These are phyloP conservation scores for Chalaropsis ovoidea DNA, from an alignment of 2,329 filamentous ascomycete genomes.

Conservation along the genomic window DNA sequence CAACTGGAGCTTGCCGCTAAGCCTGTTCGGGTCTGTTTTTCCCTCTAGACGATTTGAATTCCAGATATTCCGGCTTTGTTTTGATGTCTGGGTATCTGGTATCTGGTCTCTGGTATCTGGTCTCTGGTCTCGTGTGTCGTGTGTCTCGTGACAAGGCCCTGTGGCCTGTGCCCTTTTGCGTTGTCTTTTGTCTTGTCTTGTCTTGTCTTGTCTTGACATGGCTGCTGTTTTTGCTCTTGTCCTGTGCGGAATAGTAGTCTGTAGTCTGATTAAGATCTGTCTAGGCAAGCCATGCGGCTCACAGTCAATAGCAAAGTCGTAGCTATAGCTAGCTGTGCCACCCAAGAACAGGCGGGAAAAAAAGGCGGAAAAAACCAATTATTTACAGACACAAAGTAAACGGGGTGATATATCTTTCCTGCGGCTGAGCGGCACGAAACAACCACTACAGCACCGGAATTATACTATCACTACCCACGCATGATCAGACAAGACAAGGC, in stretches of 20 bases:
- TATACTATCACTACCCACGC: neutral
- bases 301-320: neutral
- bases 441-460: neutral
- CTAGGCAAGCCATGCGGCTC: neutral
- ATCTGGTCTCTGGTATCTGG: no score
- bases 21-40: neutral
- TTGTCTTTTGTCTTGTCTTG: no score
- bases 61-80: neutral
- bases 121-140: neutral
- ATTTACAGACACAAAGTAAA: neutral
- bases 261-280: neutral
- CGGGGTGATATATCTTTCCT: neutral
- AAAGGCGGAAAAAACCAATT: neutral
- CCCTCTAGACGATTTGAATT: neutral
- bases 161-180: neutral
- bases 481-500: neutral
- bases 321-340: conserved; percentile 3
- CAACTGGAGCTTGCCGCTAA: neutral
- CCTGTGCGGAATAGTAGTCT: no score
- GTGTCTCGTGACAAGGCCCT: neutral
- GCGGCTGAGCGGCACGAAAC: conserved; percentile 1
- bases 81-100: no score
- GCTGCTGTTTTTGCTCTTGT: no score
- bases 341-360: neutral
- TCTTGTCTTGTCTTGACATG: no score